Evolutionary conservation across 345 rosid genomes (phyloP).

Genomic region (Lenwebbia sp.): DNA sequence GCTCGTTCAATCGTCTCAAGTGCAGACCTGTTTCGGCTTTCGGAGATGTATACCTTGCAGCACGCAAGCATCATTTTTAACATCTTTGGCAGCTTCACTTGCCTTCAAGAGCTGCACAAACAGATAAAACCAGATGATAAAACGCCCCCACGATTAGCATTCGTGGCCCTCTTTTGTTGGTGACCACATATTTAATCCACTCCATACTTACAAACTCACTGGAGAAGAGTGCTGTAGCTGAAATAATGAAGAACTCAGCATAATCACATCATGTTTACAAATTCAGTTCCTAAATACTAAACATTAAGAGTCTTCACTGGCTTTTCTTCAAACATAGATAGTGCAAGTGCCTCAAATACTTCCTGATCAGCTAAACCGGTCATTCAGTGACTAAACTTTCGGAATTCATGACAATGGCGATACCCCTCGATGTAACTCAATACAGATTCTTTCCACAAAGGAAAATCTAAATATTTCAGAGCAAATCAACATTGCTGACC

Average conservation of each 20-base stretch:
- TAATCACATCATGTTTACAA: not conserved
- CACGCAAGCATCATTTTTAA: conserved; percentile 61
- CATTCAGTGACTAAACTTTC: not conserved
- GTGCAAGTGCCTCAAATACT: not conserved
- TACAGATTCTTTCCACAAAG: not conserved
- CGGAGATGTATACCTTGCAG: conserved; percentile 83
- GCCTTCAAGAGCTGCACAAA: conserved; percentile 16
- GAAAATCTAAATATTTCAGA: not conserved
- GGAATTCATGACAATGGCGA: not conserved
- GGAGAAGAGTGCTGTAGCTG: not conserved
- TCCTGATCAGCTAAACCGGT: not conserved
- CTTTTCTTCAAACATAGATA: not conserved
- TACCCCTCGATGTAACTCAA: not conserved
- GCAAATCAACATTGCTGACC: not conserved
- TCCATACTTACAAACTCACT: not conserved
- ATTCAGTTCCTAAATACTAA: not conserved
- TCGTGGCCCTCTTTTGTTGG: not conserved
- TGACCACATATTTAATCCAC: not conserved
- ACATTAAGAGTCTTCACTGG: not conserved
- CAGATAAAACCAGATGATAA: conserved; percentile 4
- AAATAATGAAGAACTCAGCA: not conserved
- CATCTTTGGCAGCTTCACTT: conserved; percentile 29
- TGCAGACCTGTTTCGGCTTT: conserved; percentile 57
- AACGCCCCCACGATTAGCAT: not conserved
- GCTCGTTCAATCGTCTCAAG: conserved; percentile 61